phyloP scores from a whole-genome alignment of 257 asterid genomes.

The Paraleonurus japonicus region DNA sequence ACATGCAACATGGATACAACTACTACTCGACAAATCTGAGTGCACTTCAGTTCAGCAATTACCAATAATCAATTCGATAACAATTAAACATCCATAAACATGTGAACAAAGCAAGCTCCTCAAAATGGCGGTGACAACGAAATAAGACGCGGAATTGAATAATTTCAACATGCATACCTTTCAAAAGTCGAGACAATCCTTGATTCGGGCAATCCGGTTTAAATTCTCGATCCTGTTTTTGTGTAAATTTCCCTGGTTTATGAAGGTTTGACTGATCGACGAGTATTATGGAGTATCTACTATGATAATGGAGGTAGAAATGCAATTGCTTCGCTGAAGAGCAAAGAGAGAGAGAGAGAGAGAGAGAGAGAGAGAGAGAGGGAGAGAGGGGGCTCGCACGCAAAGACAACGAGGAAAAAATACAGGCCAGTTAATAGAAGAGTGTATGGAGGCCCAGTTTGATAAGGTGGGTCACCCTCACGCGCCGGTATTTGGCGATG shows the following conservation, averaged over 20 bases:
- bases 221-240: conserved; percentile 4
- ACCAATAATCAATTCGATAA: conserved; percentile 17
- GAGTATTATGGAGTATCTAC: conserved; percentile 20
- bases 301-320: conserved; percentile 19
- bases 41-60: conserved; percentile 11
- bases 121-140: conserved; percentile 10
- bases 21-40: conserved; percentile 17
- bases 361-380: conserved; percentile 6
- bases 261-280: conserved; percentile 27
- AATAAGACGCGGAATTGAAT: conserved; percentile 28
- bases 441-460: conserved; percentile 53
- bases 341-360: conserved; percentile 30
- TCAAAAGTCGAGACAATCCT: conserved; percentile 17
- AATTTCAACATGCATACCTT: conserved; percentile 39
- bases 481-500: background rate
- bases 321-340: conserved; percentile 49
- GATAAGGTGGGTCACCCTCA: conserved; percentile 27
- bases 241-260: conserved; percentile 4
- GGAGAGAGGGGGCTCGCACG: conserved; percentile 44
- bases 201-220: conserved; percentile 27
- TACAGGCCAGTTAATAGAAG: conserved; percentile 33
- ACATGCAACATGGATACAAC: conserved; percentile 29
- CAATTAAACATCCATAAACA: conserved; percentile 21
- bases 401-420: conserved; percentile 21
- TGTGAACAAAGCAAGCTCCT: conserved; percentile 8